Percentiles rank a stretch among this genome's conserved stretches.
Evolutionary conservation across 805 yeast genomes (phyloP).

Genomic region (Candida corydali): DNA sequence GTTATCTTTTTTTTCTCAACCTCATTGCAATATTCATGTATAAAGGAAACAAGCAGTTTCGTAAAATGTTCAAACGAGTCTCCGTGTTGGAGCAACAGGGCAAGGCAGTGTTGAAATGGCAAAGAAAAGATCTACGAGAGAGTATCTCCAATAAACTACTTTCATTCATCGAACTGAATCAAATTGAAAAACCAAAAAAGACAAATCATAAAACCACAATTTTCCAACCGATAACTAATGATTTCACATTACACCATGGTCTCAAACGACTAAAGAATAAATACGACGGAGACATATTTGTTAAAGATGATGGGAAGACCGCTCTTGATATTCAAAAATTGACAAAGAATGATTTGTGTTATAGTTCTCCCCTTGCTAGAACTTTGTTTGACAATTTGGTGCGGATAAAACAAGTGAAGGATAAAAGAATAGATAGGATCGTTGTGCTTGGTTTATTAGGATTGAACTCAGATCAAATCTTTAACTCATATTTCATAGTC

Average conservation of each 20-base stretch:
- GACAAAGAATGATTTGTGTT: slow-evolving; percentile 19
- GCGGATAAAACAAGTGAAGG: slow-evolving; percentile 19
- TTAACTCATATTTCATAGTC: slow-evolving; percentile 55
- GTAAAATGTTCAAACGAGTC: neutral
- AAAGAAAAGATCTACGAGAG: neutral
- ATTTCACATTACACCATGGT: slow-evolving; percentile 15
- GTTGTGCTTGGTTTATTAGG: slow-evolving; percentile 56
- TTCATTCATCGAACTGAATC: slow-evolving; percentile 23
- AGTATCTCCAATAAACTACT: slow-evolving; percentile 16
- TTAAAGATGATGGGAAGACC: slow-evolving; percentile 19
- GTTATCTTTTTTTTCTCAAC: neutral
- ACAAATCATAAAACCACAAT: neutral
- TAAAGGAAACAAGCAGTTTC: neutral
- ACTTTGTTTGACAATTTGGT: slow-evolving; percentile 26
- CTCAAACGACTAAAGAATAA: slow-evolving; percentile 25
- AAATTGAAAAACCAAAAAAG: slow-evolving; percentile 6
- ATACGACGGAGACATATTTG: slow-evolving; percentile 24
- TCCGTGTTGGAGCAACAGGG: neutral
- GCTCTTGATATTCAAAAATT: slow-evolving; percentile 20
- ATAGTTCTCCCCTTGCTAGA: slow-evolving; percentile 14
- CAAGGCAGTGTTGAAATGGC: neutral
- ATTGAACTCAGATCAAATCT: slow-evolving; percentile 50
- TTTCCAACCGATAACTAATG: slow-evolving; percentile 1
- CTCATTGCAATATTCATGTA: neutral
- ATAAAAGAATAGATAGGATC: slow-evolving; percentile 36